These are phyloP conservation scores for Colletotrichum zoysiae DNA, from an alignment of 2,329 filamentous ascomycete species.

Conservation along the genomic window DNA sequence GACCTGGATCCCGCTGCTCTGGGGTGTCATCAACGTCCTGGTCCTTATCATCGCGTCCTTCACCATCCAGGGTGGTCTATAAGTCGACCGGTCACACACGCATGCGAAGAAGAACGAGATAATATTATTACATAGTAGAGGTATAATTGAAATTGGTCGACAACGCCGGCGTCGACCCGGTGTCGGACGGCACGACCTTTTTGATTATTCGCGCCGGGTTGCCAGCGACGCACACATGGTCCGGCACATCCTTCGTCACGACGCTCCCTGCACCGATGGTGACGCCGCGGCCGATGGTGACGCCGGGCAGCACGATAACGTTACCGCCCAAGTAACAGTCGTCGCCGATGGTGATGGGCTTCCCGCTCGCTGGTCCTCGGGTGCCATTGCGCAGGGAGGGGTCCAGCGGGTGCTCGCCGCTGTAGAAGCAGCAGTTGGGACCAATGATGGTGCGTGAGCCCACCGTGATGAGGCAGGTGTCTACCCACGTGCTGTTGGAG, in stretches of 20 bases:
- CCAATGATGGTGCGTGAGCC: conserved; percentile 83
- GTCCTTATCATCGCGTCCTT: conserved; percentile 89
- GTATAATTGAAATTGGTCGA: conserved; percentile 34
- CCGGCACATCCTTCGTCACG: conserved; percentile 81
- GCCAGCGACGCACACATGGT: conserved; percentile 72
- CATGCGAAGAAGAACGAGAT: neutral
- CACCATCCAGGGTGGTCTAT: conserved; percentile 91
- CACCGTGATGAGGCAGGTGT: conserved; percentile 80
- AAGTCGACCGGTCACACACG: conserved; percentile 47
- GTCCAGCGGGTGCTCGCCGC: conserved; percentile 82
- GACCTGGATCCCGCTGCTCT: conserved; percentile 92
- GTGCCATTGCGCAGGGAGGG: conserved; percentile 80
- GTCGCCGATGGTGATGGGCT: conserved; percentile 80
- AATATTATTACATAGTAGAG: conserved; percentile 34
- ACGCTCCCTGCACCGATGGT: conserved; percentile 86
- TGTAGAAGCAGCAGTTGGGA: conserved; percentile 81
- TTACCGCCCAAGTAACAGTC: conserved; percentile 86
- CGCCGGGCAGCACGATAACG: conserved; percentile 78
- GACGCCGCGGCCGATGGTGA: conserved; percentile 80
- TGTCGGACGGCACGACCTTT: conserved; percentile 52
- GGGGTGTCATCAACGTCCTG: conserved; percentile 86
- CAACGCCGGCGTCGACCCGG: conserved; percentile 18
- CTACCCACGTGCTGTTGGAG: conserved; percentile 80
- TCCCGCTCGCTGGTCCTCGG: conserved; percentile 80
- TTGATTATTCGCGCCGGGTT: conserved; percentile 74